These are phyloP conservation scores for Parastagonospora nodorum DNA, from an alignment of 2,329 filamentous ascomycete genomes.

Conservation along the genomic window DNA sequence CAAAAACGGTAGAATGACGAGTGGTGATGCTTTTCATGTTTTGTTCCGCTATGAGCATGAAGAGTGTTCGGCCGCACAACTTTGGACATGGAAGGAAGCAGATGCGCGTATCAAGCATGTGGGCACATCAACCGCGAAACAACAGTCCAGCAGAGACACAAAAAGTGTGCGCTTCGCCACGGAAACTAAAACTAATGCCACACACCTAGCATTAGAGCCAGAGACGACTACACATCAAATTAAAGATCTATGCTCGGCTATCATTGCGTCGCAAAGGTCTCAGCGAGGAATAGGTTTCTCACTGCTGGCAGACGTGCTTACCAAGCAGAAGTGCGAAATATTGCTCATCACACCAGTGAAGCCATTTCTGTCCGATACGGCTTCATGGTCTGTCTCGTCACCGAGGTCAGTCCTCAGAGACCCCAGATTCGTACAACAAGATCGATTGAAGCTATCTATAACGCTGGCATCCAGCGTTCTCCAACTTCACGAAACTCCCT, in stretches of 20 bases:
- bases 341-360: slow-evolving; percentile 19
- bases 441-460: too few relatives aligned
- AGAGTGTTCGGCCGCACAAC: neutral
- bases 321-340: slow-evolving; percentile 21
- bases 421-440: too few relatives aligned
- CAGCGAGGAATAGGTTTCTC: slow-evolving; percentile 24
- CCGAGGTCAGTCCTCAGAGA: too few relatives aligned
- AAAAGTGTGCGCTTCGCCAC: too few relatives aligned
- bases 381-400: slow-evolving; percentile 11
- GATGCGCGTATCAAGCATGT: slow-evolving; percentile 16
- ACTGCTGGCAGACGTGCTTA: slow-evolving; percentile 13
- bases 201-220: too few relatives aligned
- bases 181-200: too few relatives aligned
- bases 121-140: too few relatives aligned
- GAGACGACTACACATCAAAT: too few relatives aligned
- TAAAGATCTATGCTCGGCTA: too few relatives aligned
- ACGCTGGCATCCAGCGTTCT: too few relatives aligned
- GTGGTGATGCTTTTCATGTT: slow-evolving; percentile 23
- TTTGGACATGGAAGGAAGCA: slow-evolving; percentile 28
- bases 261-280: too few relatives aligned
- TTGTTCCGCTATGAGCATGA: slow-evolving; percentile 19
- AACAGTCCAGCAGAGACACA: too few relatives aligned
- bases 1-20: slow-evolving; percentile 9
- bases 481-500: slow-evolving; percentile 28
- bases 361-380: slow-evolving; percentile 11